phyloP scores from a whole-genome alignment of 2,329 filamentous ascomycete species.

The Fusarium chuoi region DNA sequence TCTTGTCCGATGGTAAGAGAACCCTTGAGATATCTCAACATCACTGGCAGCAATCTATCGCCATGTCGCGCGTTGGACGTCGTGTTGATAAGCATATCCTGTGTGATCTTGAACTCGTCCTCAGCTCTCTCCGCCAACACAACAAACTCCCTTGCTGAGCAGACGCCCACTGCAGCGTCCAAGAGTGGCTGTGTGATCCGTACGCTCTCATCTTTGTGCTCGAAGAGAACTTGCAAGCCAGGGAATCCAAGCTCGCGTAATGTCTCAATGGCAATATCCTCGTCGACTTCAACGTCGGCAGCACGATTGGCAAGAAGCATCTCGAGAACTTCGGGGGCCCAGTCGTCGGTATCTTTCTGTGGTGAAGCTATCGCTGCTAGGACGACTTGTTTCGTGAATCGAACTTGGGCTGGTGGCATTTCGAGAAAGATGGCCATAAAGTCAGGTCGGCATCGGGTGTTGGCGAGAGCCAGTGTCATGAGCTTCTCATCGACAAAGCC shows the following conservation, averaged over 20 bases:
- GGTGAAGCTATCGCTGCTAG: slow-evolving; percentile 19
- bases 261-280: slow-evolving; percentile 14
- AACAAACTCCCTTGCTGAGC: slow-evolving; percentile 20
- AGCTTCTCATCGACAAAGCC: slow-evolving; percentile 17
- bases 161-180: slow-evolving; percentile 21
- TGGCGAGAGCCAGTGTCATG: slow-evolving; percentile 22
- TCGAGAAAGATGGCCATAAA: slow-evolving; percentile 27
- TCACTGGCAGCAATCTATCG: slow-evolving; percentile 19
- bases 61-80: slow-evolving; percentile 18
- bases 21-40: slow-evolving; percentile 16
- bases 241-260: slow-evolving; percentile 16
- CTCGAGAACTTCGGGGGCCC: slow-evolving; percentile 26
- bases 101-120: slow-evolving; percentile 23
- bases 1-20: slow-evolving; percentile 13
- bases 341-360: slow-evolving; percentile 16
- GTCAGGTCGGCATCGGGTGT: slow-evolving; percentile 18
- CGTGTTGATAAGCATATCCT: slow-evolving; percentile 30
- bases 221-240: slow-evolving; percentile 16
- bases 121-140: slow-evolving; percentile 14
- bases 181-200: slow-evolving; percentile 17
- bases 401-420: slow-evolving; percentile 7
- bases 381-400: slow-evolving; percentile 23
- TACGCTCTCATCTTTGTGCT: slow-evolving; percentile 17
- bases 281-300: slow-evolving; percentile 24
- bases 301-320: slow-evolving; percentile 24